These are phyloP conservation scores for Alternaria viburni DNA, from an alignment of 2,329 filamentous ascomycete species.

Conservation along the genomic window DNA sequence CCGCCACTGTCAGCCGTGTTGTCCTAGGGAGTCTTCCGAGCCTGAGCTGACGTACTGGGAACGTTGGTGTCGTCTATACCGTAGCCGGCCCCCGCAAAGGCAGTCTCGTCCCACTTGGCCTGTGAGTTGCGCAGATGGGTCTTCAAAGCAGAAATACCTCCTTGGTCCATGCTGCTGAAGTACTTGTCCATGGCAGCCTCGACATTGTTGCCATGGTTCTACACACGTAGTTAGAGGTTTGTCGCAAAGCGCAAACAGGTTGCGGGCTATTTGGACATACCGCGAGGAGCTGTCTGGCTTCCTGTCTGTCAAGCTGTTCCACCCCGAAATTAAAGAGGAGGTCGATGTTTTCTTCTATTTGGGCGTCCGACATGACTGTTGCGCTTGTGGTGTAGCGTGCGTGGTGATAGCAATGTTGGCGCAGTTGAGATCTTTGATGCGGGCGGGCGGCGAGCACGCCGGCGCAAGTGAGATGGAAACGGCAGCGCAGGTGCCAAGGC, in stretches of 20 bases:
- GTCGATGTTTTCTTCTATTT: conserved; percentile 15
- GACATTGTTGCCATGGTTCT: conserved; percentile 35
- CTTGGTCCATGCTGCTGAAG: conserved; percentile 18
- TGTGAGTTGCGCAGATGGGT: conserved; percentile 29
- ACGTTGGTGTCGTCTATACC: conserved; percentile 30
- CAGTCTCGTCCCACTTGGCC: conserved; percentile 41
- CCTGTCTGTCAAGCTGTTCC: conserved; percentile 20
- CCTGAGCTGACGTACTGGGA: conserved; percentile 34
- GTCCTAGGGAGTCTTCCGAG: neutral
- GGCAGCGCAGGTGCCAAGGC: neutral
- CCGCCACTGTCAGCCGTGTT: conserved; percentile 22
- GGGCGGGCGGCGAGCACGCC: conserved; percentile 1
- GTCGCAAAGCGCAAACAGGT: neutral
- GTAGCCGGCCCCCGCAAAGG: conserved; percentile 40
- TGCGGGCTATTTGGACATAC: conserved; percentile 9
- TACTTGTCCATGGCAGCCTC: conserved; percentile 33
- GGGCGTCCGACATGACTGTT: conserved; percentile 16
- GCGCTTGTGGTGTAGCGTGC: neutral
- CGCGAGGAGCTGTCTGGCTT: conserved; percentile 25
- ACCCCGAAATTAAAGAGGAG: conserved; percentile 15
- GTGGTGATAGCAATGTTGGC: neutral
- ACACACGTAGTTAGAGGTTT: neutral
- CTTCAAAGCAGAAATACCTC: conserved; percentile 20
- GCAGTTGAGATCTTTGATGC: neutral
- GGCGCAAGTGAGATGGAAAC: conserved; percentile 6